These are phyloP conservation scores for Ceratocystis colombiana DNA, from an alignment of 2,329 filamentous ascomycete species.

Conservation along the genomic window DNA sequence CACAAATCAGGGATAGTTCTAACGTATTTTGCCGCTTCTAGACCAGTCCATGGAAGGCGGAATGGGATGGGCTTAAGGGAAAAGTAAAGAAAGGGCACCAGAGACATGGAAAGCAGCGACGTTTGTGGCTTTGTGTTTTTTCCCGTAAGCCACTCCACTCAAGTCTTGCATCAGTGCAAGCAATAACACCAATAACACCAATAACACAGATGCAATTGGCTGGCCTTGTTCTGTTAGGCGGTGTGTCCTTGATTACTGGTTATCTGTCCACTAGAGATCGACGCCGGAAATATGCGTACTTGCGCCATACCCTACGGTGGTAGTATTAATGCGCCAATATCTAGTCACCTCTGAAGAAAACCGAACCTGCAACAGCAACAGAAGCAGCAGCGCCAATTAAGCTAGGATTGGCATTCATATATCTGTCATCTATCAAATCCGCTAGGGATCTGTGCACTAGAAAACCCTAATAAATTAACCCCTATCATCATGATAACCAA, in stretches of 20 bases:
- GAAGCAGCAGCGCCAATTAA: neutral
- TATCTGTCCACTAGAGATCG: conserved; percentile 2
- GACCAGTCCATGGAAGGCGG: conserved; percentile 6
- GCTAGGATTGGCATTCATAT: neutral
- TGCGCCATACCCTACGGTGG: too few relatives aligned
- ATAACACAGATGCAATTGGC: neutral
- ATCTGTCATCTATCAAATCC: conserved; percentile 1
- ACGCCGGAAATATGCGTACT: neutral
- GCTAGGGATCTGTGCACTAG: neutral
- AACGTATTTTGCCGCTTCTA: conserved; percentile 21
- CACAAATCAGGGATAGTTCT: neutral
- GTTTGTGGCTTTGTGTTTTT: neutral
- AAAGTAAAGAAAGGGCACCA: neutral
- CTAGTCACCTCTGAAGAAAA: neutral
- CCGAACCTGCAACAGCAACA: neutral
- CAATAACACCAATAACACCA: too few relatives aligned
- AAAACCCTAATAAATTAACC: neutral
- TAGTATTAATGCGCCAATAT: too few relatives aligned
- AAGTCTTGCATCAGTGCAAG: too few relatives aligned
- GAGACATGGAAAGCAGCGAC: neutral
- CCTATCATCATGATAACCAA: neutral
- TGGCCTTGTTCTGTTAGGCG: neutral
- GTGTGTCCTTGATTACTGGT: neutral
- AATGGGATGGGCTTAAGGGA: neutral
- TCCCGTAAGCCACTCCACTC: too few relatives aligned